Evolutionary conservation across 768 basidiomycete genomes (phyloP).

Genomic region (Crassisporium funariophilum): DNA sequence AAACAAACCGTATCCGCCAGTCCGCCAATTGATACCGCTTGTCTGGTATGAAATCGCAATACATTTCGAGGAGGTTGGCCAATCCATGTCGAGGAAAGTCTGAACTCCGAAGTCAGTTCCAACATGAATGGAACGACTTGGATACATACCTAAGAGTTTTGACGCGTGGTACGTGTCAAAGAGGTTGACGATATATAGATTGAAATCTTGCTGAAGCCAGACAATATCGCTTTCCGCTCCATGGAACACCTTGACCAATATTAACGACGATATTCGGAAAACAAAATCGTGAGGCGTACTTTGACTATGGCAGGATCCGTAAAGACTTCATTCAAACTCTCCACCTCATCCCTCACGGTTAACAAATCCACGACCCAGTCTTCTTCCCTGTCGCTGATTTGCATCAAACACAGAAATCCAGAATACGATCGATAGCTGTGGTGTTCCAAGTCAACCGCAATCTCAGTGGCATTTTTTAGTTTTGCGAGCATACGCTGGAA

Average conservation of each 20-base stretch:
- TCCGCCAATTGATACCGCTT: slow-evolving; percentile 97
- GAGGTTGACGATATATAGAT: slow-evolving; percentile 90
- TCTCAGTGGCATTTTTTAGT: slow-evolving; percentile 67
- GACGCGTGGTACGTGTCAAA: slow-evolving; percentile 98
- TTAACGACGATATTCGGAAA: not conserved
- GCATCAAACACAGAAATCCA: slow-evolving; percentile 94
- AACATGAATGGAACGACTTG: not conserved
- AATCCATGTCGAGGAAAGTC: slow-evolving; percentile 86
- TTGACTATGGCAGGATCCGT: slow-evolving; percentile 85
- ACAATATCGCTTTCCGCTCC: slow-evolving; percentile 93
- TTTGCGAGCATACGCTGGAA: slow-evolving; percentile 67
- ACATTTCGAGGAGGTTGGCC: slow-evolving; percentile 81
- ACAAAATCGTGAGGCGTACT: slow-evolving; percentile 40
- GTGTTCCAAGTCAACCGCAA: slow-evolving; percentile 95
- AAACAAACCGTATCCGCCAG: slow-evolving; percentile 84
- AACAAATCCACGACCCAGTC: slow-evolving; percentile 91
- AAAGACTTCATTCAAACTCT: slow-evolving; percentile 79
- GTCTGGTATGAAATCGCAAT: slow-evolving; percentile 88
- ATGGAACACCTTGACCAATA: slow-evolving; percentile 72
- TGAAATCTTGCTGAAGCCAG: slow-evolving; percentile 97
- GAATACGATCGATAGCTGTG: slow-evolving; percentile 83
- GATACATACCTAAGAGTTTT: slow-evolving; percentile 64
- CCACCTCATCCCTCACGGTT: slow-evolving; percentile 71
- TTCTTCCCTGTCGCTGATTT: slow-evolving; percentile 78
- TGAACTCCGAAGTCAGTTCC: slow-evolving; percentile 25